phyloP scores from a whole-genome alignment of 2,329 filamentous ascomycete genomes.

The Fusarium sp. region DNA sequence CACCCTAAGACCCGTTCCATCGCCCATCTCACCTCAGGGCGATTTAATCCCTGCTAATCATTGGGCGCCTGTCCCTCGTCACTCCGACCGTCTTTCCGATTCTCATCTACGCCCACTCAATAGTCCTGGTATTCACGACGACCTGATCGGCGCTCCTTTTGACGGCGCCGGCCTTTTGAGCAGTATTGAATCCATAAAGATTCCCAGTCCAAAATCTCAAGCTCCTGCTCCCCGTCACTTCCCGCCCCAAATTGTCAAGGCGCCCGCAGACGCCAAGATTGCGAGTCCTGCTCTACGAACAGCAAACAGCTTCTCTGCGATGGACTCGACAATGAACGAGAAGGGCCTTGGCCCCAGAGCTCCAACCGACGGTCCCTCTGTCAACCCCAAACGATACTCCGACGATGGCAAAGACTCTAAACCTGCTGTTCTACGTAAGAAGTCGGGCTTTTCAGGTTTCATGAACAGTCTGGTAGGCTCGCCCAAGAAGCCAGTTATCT shows the following conservation, averaged over 20 bases:
- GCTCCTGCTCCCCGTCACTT: slow-evolving; percentile 44
- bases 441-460: slow-evolving; percentile 88
- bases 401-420: slow-evolving; percentile 78
- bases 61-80: slow-evolving; percentile 46
- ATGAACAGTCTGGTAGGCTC: slow-evolving; percentile 86
- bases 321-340: slow-evolving; percentile 54
- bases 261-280: slow-evolving; percentile 64
- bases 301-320: slow-evolving; percentile 65
- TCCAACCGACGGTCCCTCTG: slow-evolving; percentile 57
- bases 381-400: slow-evolving; percentile 77
- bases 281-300: slow-evolving; percentile 68
- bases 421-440: slow-evolving; percentile 76
- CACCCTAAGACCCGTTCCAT: slow-evolving; percentile 57
- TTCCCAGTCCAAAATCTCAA: slow-evolving; percentile 47
- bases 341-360: slow-evolving; percentile 49
- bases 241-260: slow-evolving; percentile 56
- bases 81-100: slow-evolving; percentile 45
- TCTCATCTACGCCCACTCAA: slow-evolving; percentile 42
- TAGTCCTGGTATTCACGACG: slow-evolving; percentile 57
- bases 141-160: slow-evolving; percentile 73
- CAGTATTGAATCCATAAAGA: slow-evolving; percentile 66
- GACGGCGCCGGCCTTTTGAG: slow-evolving; percentile 71
- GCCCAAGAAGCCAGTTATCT: slow-evolving; percentile 91
- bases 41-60: slow-evolving; percentile 57
- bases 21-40: slow-evolving; percentile 58